A percentile compares a stretch with the other conserved stretches of the same genome.
phyloP scores from a whole-genome alignment of 768 basidiomycete species.

The Phaeotremella fagi region DNA sequence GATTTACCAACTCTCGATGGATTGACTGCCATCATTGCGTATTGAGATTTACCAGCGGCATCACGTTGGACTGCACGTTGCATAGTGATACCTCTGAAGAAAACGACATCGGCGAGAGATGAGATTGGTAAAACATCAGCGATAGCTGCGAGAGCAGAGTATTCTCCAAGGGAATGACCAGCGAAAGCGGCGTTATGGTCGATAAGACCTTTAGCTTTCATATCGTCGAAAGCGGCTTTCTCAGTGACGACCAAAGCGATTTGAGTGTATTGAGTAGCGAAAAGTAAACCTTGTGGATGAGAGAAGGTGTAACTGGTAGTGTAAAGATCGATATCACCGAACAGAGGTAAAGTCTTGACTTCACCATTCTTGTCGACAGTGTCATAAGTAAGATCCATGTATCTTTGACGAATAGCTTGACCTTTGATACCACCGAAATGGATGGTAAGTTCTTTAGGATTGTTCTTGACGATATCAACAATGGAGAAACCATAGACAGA shows the following conservation, averaged over 20 bases:
- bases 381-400: constrained; percentile 99
- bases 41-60: constrained; percentile 83
- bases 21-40: constrained; percentile 99
- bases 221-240: constrained; percentile 96
- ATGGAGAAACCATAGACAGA: constrained; percentile 98
- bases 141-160: constrained; percentile 95
- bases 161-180: constrained; percentile 97
- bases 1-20: constrained; percentile 89
- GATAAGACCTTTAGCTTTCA: constrained; percentile 92
- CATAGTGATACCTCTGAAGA: constrained; percentile 99
- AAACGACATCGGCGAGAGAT: constrained; percentile 92
- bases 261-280: constrained; percentile 97
- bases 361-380: constrained; percentile 93
- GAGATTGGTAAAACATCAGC: constrained; percentile 94
- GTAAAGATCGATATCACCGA: constrained; percentile 88
- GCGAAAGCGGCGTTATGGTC: constrained; percentile 90
- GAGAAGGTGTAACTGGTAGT: constrained; percentile 98
- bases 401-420: constrained; percentile 95
- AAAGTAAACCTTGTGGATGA: constrained; percentile 88
- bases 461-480: constrained; percentile 96
- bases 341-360: constrained; percentile 91
- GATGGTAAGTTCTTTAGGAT: constrained; percentile 95
- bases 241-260: constrained; percentile 97
- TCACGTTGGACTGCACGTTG: constrained; percentile 98
- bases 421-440: constrained; percentile 99